Evolutionary conservation across 75 land plant species (phyloP).

Genomic region (Isoetes taiwanensis): DNA sequence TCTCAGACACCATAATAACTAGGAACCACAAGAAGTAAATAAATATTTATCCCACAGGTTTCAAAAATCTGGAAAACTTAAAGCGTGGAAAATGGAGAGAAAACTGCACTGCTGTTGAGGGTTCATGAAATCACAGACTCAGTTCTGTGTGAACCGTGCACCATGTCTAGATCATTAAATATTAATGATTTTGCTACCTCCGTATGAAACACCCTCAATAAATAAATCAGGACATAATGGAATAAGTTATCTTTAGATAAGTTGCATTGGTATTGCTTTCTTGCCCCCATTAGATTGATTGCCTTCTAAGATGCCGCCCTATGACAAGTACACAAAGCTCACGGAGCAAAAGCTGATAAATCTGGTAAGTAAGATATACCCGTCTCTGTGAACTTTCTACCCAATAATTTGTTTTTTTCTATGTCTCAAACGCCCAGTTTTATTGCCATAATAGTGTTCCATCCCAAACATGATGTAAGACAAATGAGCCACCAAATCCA

Average conservation of each 20-base stretch:
- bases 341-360: background rate
- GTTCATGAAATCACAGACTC: too few species aligned
- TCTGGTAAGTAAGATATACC: slow-evolving; percentile 25
- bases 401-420: slow-evolving; percentile 79
- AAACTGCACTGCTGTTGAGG: too few species aligned
- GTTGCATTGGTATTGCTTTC: background rate
- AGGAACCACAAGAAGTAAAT: too few species aligned
- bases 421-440: slow-evolving; percentile 51
- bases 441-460: slow-evolving; percentile 49
- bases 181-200: background rate
- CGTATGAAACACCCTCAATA: background rate
- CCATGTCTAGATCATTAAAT: too few species aligned
- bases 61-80: too few species aligned
- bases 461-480: too few species aligned
- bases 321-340: background rate
- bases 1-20: too few species aligned
- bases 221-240: background rate
- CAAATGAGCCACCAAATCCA: too few species aligned
- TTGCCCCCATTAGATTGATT: background rate
- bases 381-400: slow-evolving; percentile 90
- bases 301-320: background rate
- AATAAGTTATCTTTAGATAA: background rate
- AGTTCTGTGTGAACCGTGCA: too few species aligned
- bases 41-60: too few species aligned
- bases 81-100: too few species aligned